Evolutionary conservation across 1,139 yeast genomes (phyloP).

Genomic region (Magnusiomyces ingens): DNA sequence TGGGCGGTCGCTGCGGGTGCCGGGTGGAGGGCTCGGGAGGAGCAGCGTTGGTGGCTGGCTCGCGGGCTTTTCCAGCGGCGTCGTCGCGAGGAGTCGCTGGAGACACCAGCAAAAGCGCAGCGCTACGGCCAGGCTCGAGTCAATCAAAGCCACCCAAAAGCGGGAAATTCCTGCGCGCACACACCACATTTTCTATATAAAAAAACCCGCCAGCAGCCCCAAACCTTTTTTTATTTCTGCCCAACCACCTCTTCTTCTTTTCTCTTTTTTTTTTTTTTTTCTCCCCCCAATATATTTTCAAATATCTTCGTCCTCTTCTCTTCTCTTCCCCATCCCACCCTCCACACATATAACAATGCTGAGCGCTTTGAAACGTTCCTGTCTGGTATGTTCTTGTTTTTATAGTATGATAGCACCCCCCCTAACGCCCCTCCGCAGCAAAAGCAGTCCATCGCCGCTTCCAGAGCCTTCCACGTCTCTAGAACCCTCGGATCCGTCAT

Average conservation of each 20-base stretch:
- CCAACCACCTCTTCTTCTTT: not conserved
- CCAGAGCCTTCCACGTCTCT: conserved; percentile 26
- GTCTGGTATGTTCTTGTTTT: conserved; percentile 20
- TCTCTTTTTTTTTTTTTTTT: not conserved
- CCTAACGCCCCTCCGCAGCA: conserved; percentile 5
- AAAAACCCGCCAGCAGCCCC: not conserved
- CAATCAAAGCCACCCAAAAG: no score
- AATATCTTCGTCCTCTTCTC: not conserved
- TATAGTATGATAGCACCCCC: not conserved
- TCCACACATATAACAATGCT: conserved; percentile 18
- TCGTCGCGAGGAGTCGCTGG: no score
- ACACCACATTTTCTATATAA: not conserved
- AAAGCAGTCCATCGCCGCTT: conserved; percentile 7
- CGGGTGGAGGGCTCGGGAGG: no score
- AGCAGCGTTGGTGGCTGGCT: no score
- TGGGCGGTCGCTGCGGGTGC: no score
- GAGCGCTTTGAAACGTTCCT: conserved; percentile 23
- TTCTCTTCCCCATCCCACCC: not conserved
- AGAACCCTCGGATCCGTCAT: conserved; percentile 24
- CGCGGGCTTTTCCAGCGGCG: no score
- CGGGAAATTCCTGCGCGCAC: not conserved
- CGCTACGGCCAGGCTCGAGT: no score
- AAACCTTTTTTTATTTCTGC: not conserved
- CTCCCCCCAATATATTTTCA: not conserved
- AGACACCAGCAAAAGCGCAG: no score